Percentiles rank a stretch among this genome's conserved stretches.
Conservation (phyloP, 2,329 filamentous ascomycete genomes). For the Cladophialophora carrionii region DNA sequence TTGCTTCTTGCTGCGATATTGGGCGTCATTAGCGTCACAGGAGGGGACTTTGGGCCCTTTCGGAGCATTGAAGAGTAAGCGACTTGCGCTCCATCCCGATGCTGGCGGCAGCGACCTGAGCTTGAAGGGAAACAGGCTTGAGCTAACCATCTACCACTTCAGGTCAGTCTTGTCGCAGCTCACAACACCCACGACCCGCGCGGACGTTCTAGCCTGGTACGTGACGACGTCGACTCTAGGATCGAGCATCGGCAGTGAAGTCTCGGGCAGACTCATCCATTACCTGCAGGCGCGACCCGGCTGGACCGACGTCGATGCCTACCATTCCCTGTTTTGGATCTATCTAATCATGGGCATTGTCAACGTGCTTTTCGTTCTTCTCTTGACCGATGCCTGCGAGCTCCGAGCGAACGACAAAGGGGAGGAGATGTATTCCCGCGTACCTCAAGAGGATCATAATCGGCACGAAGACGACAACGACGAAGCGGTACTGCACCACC, state of each 20-base stretch:
- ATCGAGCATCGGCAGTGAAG: constrained; percentile 58
- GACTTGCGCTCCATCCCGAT: background rate
- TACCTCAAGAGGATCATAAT: constrained; percentile 34
- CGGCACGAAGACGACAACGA: constrained; percentile 11
- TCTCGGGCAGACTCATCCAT: constrained; percentile 57
- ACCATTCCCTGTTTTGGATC: constrained; percentile 63
- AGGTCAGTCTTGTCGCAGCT: constrained; percentile 46
- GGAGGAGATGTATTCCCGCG: constrained; percentile 36
- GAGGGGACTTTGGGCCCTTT: constrained; percentile 67
- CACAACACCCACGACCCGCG: constrained; percentile 35
- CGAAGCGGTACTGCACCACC: background rate
- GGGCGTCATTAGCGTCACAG: constrained; percentile 65
- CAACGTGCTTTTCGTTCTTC: constrained; percentile 53
- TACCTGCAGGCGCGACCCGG: constrained; percentile 50
- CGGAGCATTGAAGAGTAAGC: constrained; percentile 62
- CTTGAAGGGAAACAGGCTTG: background rate
- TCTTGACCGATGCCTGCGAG: constrained; percentile 59
- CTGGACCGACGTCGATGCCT: constrained; percentile 57
- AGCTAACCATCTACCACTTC: constrained; percentile 25
- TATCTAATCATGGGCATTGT: constrained; percentile 60
- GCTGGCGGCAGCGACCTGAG: no score
- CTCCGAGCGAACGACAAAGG: constrained; percentile 38
- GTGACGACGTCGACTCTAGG: constrained; percentile 61
- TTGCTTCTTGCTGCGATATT: constrained; percentile 61
- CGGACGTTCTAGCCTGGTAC: constrained; percentile 39